Evolutionary conservation across 129 eudicot genomes (phyloP), one percentile per base, ranked within the genome.

Genomic region (Saposhnikovia divaricata): DNA sequence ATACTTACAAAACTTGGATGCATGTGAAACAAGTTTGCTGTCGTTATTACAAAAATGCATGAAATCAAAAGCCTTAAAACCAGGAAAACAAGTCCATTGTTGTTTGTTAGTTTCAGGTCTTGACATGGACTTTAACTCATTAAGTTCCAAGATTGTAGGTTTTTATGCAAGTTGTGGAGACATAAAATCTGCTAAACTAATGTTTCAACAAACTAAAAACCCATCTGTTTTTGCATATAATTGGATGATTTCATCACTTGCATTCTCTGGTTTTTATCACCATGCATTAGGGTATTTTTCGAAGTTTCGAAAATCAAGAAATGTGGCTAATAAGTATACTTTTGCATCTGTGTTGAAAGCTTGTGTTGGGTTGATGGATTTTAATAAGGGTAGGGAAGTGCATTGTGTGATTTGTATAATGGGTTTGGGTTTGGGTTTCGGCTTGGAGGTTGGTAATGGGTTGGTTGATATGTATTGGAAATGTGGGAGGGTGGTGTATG

Each of bases 181-280:
- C 82, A 66, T 93, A 77, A 70, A 59, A 50, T 90, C 90, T 47
- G 93, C 98, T 37, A 38, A 78, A 66, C 80, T 84, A 21, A 78
- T 93, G 86, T 90, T 93, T 78, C 83, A 85, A 74, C 40, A 27
- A 80, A 89, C 90, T 23, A 74, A 68, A 39, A 83, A 86, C 79
- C 91, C 92, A n/a, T 89, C 89, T 77, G 83, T 83, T 69, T 93
- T 93, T 73, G 98, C 96, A 2, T 84, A 80, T 80, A 93, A 90
- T 87, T 93, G 98, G 98, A 86, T 90, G 92, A 87, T 93, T 83
- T 89, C 86, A 10, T 85, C 91, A 34, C 75, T 86, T 78, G 86
- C 90, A 50, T 89, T 85, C 77, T 80, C 85, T 80, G 96, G 98
- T 76, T 45, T 55, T 57, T 89, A 82, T 80, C 13, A 81, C 38